Evolutionary conservation across 257 asterid genomes (phyloP), one percentile per base, ranked within the genome.

Genomic region (Cordia subcordata): DNA sequence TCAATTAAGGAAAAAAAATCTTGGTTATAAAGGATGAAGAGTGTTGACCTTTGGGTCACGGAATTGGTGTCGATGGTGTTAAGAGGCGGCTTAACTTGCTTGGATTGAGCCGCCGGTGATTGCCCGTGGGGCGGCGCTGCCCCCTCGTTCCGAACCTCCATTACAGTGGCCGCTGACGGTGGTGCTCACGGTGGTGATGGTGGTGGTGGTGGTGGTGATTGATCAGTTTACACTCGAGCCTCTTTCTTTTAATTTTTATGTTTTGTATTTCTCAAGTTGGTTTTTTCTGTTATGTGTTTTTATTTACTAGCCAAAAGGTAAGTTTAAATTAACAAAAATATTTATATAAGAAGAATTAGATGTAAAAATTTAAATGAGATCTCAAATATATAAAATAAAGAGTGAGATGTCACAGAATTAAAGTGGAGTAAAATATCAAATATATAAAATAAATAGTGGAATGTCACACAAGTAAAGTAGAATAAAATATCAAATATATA

Each of bases 1-100:
- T 10, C 11, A 14, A 53, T 20, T n/a, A n/a, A n/a, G n/a, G n/a
- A n/a, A 53, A 23, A 53, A 53, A 53, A 17, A 49, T 49, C 53
- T 49, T 49, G 47, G 15, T 1, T 1, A 49, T 49, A 49, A 3
- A 49, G 50, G 38, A 47, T 16, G 8, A 10, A 64, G 18, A 54
- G 52, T 6, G 13, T 1, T 53, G 15, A 80, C 92, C 92, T 81
- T 57, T 76, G 85, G 54, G 92, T 73, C 54, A 85, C 94, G 40
- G 94, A 82, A 68, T 79, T 77, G 60, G 83, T 68, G 65, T 85
- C 85, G 16, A 77, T 67, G 10, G 84, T 51, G 53, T 60, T 76
- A n/a, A 83, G 82, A 37, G 83, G 59, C 10, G 86, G 45, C 63
- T 71, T 75, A 75, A 76, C 58, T 63, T 77, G 89, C 79, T 82